A percentile compares a stretch with the other conserved stretches of the same genome.
These are phyloP conservation scores for Ceratopteris richardii DNA, from an alignment of 75 land plant species.

Conservation along the genomic window DNA sequence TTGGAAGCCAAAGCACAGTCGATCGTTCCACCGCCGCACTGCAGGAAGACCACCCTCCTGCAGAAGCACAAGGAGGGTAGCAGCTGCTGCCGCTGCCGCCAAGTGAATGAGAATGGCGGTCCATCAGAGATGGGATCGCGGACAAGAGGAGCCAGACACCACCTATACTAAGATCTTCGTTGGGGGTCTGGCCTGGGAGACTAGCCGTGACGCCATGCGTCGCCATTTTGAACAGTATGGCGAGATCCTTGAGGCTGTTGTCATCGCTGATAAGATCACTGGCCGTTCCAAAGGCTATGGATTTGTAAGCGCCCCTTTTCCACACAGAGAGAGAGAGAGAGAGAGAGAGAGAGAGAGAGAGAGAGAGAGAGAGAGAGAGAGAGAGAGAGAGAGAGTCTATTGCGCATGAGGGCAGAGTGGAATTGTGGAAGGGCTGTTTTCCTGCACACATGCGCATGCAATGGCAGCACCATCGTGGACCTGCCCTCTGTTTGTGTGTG, in stretches of 20 bases:
- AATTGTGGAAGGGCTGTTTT: too few species aligned
- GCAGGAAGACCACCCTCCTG: too few species aligned
- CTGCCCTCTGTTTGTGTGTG: too few species aligned
- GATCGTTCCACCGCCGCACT: too few species aligned
- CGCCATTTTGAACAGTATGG: slow-evolving; percentile 60
- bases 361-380: too few species aligned
- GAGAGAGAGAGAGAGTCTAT: too few species aligned
- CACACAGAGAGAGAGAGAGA: not conserved
- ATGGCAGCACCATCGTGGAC: too few species aligned
- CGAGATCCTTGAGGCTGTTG: slow-evolving; percentile 58
- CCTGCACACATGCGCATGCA: too few species aligned
- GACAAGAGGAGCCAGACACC: slow-evolving; percentile 49
- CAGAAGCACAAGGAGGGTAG: too few species aligned
- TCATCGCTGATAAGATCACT: slow-evolving; percentile 59
- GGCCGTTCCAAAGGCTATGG: slow-evolving; percentile 68
- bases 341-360: not conserved
- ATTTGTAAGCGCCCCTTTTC: slow-evolving; percentile 34
- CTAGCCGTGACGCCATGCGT: slow-evolving; percentile 48
- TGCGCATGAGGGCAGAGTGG: too few species aligned
- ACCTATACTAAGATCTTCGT: slow-evolving; percentile 59
- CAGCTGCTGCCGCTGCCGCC: slow-evolving; percentile 2
- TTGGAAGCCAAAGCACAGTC: too few species aligned
- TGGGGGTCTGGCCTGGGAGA: slow-evolving; percentile 72
- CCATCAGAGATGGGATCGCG: slow-evolving; percentile 9
- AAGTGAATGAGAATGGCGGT: slow-evolving; percentile 13